Conservation (phyloP, 225 moss, liverwort and hornwort genomes). For the Polytrichum commune region DNA sequence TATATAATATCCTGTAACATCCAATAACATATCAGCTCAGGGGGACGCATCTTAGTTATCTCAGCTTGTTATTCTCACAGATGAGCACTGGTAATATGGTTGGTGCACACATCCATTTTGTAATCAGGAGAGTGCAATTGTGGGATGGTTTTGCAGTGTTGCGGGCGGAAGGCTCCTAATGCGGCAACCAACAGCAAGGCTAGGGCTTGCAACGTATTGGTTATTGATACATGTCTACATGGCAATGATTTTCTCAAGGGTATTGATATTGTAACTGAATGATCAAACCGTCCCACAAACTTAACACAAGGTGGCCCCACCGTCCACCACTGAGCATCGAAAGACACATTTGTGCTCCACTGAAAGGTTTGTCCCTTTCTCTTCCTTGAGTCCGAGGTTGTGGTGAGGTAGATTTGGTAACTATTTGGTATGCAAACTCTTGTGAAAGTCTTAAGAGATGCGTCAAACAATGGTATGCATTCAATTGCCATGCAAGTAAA, state of each 20-base stretch:
- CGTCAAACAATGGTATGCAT: too few species aligned
- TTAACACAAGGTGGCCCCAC: slow-evolving; percentile 19
- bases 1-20: too few species aligned
- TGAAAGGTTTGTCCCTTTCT: slow-evolving; percentile 17
- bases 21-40: too few species aligned
- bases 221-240: slow-evolving; percentile 83
- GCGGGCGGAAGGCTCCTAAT: slow-evolving; percentile 78
- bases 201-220: slow-evolving; percentile 84
- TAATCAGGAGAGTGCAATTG: not conserved
- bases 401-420: not conserved
- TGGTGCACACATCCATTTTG: too few species aligned
- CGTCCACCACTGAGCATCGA: not conserved
- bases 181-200: slow-evolving; percentile 77
- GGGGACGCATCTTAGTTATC: too few species aligned
- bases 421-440: not conserved
- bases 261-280: slow-evolving; percentile 16
- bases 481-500: too few species aligned
- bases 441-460: too few species aligned
- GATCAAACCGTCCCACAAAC: slow-evolving; percentile 13
- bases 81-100: too few species aligned
- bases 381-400: too few species aligned
- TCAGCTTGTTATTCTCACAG: too few species aligned
- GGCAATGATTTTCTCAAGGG: slow-evolving; percentile 36
- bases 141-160: slow-evolving; percentile 60
- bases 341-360: slow-evolving; percentile 11